Percentiles rank a stretch among this genome's conserved stretches.
These are phyloP conservation scores for Phytophthora brassicae DNA, from an alignment of 352 stramenopile species.

Conservation along the genomic window DNA sequence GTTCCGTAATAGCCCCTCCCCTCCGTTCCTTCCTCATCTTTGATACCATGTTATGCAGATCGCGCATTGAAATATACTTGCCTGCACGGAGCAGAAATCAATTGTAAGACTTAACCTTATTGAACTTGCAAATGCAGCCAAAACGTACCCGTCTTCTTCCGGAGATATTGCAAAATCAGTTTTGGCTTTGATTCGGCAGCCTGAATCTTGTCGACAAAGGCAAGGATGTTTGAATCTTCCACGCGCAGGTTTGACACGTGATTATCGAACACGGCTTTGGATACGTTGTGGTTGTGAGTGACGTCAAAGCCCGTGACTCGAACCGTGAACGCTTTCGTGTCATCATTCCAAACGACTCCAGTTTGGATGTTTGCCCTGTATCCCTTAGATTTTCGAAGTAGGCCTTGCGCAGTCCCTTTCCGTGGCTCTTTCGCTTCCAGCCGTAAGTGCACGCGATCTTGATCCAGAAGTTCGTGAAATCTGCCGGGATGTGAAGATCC, in stretches of 20 bases:
- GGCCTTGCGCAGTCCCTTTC: slow-evolving; percentile 1
- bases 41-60: neutral
- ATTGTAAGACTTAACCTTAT: neutral
- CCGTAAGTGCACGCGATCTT: slow-evolving; percentile 12
- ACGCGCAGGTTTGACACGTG: too few species aligned
- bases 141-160: neutral
- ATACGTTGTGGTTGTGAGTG: neutral
- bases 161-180: slow-evolving; percentile 5
- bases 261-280: neutral
- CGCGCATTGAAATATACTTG: neutral
- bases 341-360: slow-evolving; percentile 3
- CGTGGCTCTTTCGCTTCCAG: slow-evolving; percentile 7
- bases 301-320: neutral
- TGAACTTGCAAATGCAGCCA: neutral
- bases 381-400: slow-evolving; percentile 7
- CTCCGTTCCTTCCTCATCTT: neutral
- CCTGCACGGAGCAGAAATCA: neutral
- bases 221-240: neutral
- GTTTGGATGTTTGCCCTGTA: slow-evolving; percentile 12
- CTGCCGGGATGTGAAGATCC: neutral
- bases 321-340: neutral
- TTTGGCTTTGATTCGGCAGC: neutral
- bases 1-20: neutral
- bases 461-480: slow-evolving; percentile 15
- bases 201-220: slow-evolving; percentile 8